Evolutionary conservation across 305 asterid genomes (phyloP), one percentile per base, ranked within the genome.

Genomic region (Coffea humblotiana): DNA sequence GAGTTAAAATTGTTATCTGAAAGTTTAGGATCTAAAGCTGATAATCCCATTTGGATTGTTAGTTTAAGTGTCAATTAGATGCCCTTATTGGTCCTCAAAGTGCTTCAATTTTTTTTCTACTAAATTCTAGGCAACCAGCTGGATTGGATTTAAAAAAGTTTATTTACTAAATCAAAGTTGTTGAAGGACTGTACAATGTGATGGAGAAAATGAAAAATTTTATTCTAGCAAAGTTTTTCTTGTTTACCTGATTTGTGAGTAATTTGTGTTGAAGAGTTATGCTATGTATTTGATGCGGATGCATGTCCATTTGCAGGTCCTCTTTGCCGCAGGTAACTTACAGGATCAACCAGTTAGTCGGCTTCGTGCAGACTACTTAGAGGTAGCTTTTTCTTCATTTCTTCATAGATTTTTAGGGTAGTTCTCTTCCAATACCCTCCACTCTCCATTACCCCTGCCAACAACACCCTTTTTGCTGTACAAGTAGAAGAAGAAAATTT

Each of bases 281-380:
- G 12, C 37, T 11, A 9, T 52, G 8, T 3, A 51, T 32, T 11
- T 35, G 45, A 37, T 16, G 56, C 54, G 0, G 66, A 67, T 71
- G 79, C 71, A 66, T 78, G 73, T 78, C 74, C 83, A 61, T 79
- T 77, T 80, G 76, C 88, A 96, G 99, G 97, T 86, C 79, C 86
- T 94, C 86, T 83, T 91, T 83, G 84, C 88, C 84, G 85, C 93
- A 72, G 92, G 85, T 75, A 87, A 89, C 81, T 84, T 82, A 72
- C 92, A 89, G 82, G 97, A 90, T 83, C 90, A 83, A 83, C 91
- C 91, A 79, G 85, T 89, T 81, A 88, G 75, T 85, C 95, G 78
- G 61, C 91, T 90, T 86, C 94, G 81, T 84, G 85, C 83, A 54
- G 99, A 96, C 83, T 92, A 87, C 90, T 88, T 96, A 78, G 99